Percentiles rank a stretch among this genome's conserved stretches.
Evolutionary conservation across 2,329 filamentous ascomycete species (phyloP).

Genomic region (Dothistroma pini): DNA sequence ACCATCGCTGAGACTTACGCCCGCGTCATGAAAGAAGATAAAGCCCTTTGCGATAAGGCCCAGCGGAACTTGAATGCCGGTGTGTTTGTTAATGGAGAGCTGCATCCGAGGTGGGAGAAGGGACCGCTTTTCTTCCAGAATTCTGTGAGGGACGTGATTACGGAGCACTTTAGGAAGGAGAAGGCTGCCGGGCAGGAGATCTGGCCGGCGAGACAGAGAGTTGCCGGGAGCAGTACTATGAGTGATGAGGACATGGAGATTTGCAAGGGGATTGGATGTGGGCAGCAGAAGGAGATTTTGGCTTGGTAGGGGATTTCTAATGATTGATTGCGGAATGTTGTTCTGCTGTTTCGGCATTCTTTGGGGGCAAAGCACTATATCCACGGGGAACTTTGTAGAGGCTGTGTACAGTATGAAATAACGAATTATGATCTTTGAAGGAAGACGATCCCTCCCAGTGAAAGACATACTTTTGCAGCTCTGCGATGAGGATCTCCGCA

Average conservation of each 20-base stretch:
- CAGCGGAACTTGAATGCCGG: constrained; percentile 58
- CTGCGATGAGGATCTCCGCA: too few relatives aligned
- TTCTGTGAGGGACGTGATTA: constrained; percentile 45
- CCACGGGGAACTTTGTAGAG: not conserved
- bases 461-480: too few relatives aligned
- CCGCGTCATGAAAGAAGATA: constrained; percentile 60
- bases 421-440: too few relatives aligned
- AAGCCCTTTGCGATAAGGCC: constrained; percentile 55
- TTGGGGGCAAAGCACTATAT: constrained; percentile 1
- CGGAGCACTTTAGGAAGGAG: constrained; percentile 47
- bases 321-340: not conserved
- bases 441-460: too few relatives aligned
- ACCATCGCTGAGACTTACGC: constrained; percentile 57
- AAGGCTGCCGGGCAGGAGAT: constrained; percentile 45
- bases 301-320: constrained; percentile 10
- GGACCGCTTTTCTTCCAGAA: constrained; percentile 54
- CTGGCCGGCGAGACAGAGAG: constrained; percentile 46
- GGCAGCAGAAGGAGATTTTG: constrained; percentile 15
- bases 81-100: constrained; percentile 57
- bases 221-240: constrained; percentile 2
- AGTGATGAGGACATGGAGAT: constrained; percentile 20
- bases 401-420: too few relatives aligned
- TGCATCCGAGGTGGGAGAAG: constrained; percentile 53
- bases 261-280: constrained; percentile 16
- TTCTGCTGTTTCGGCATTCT: not conserved